phyloP scores from a whole-genome alignment of 2,329 filamentous ascomycete species.

The Aspergillus neoniger region DNA sequence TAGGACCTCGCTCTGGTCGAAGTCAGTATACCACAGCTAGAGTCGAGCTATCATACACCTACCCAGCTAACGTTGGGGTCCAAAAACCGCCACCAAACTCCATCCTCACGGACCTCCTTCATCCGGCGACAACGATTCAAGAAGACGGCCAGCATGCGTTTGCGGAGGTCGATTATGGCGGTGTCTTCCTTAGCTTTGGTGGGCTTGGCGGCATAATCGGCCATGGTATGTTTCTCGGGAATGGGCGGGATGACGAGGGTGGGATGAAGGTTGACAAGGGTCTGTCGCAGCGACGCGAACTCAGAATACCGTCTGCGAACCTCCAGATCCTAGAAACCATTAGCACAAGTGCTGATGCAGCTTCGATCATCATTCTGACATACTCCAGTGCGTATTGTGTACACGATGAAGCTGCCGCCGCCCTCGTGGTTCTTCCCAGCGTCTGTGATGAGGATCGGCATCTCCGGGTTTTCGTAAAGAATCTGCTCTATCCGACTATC shows the following conservation, averaged over 20 bases:
- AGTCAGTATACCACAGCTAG: conserved; percentile 27
- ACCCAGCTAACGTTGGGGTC: conserved; percentile 99
- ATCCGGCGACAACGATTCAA: conserved; percentile 90
- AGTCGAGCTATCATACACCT: conserved; percentile 38
- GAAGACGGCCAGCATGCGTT: conserved; percentile 96
- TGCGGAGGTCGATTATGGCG: conserved; percentile 92
- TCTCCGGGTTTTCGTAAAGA: conserved; percentile 88
- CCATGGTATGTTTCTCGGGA: conserved; percentile 98
- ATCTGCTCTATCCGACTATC: conserved; percentile 97
- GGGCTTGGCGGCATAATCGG: conserved; percentile 95
- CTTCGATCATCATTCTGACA: conserved; percentile 23
- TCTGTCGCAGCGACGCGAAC: conserved; percentile 86
- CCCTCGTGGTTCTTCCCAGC: conserved; percentile 94
- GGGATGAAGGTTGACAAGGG: conserved; percentile 86
- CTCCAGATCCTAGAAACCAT: conserved; percentile 73
- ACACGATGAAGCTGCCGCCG: conserved; percentile 91
- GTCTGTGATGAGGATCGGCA: conserved; percentile 88
- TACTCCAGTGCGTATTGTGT: conserved; percentile 94
- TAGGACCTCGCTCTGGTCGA: conserved; percentile 79
- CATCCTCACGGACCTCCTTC: conserved; percentile 88
- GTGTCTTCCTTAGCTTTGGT: conserved; percentile 98
- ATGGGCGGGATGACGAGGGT: conserved; percentile 96
- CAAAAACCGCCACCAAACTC: conserved; percentile 96
- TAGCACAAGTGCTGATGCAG: neutral
- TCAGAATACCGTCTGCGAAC: conserved; percentile 95